Percentiles rank a stretch among this genome's conserved stretches.
Evolutionary conservation across 2,329 filamentous ascomycete species (phyloP).

Genomic region (Xylaria sp.): DNA sequence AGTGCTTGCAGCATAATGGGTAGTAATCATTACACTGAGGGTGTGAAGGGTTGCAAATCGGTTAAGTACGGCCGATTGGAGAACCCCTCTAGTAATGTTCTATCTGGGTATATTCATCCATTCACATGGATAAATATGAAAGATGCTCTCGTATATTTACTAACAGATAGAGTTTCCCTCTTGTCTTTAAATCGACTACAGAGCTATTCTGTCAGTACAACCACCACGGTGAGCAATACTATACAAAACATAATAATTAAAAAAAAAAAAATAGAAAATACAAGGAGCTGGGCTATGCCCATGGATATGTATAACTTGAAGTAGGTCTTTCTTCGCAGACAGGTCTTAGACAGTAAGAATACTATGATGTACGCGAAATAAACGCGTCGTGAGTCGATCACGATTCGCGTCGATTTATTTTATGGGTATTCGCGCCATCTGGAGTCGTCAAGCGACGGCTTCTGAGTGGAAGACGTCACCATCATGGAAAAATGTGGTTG

Average conservation of each 20-base stretch:
- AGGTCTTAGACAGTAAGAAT: background rate
- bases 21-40: background rate
- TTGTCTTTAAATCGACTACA: background rate
- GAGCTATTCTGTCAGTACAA: background rate
- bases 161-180: background rate
- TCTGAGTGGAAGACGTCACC: conserved; percentile 9
- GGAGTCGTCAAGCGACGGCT: conserved; percentile 7
- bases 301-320: background rate
- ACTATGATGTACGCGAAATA: conserved; percentile 28
- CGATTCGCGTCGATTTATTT: conserved; percentile 13
- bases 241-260: too few species aligned
- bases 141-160: too few species aligned
- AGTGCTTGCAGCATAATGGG: background rate
- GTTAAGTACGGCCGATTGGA: background rate
- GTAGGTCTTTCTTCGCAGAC: background rate
- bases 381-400: conserved; percentile 32
- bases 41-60: background rate
- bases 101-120: background rate
- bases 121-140: too few species aligned
- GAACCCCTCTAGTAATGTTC: background rate
- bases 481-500: conserved; percentile 6
- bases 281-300: background rate
- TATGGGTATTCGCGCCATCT: background rate
- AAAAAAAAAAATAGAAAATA: too few species aligned
- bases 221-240: background rate